Evolutionary conservation across 176 grass and related monocot species (phyloP).

Genomic region (Carex scoparia): DNA sequence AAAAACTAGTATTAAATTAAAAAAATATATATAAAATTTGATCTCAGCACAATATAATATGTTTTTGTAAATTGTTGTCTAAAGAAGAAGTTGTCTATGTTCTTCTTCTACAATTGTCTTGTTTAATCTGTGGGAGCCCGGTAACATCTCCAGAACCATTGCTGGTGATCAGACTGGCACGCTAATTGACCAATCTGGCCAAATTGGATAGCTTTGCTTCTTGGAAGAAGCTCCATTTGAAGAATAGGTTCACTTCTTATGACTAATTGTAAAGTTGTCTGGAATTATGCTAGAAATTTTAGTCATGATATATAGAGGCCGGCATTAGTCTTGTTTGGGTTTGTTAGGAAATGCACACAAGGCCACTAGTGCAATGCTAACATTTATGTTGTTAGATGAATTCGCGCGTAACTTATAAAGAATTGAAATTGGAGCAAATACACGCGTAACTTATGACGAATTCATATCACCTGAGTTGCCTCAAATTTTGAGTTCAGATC

Average conservation of each 20-base stretch:
- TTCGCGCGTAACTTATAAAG: background rate
- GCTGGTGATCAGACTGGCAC: conserved; percentile 82
- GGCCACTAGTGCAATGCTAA: background rate
- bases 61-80: background rate
- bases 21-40: too few relatives aligned
- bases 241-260: background rate
- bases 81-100: background rate
- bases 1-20: too few relatives aligned
- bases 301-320: too few relatives aligned
- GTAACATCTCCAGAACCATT: conserved; percentile 80
- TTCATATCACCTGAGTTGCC: too few relatives aligned
- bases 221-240: background rate
- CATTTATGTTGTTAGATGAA: background rate
- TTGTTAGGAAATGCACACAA: conserved; percentile 7
- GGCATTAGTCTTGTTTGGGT: background rate
- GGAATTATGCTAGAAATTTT: background rate
- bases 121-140: conserved; percentile 78
- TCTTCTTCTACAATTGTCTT: conserved; percentile 66
- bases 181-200: conserved; percentile 79
- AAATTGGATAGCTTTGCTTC: conserved; percentile 40
- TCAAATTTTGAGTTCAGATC: too few relatives aligned
- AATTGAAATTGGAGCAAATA: background rate
- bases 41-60: too few relatives aligned
- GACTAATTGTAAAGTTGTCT: background rate
- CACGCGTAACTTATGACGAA: background rate